A percentile compares a stretch with the other conserved stretches of the same genome.
Evolutionary conservation across 2,329 filamentous ascomycete species (phyloP).

Genomic region (Verticillium zaregamsianum): DNA sequence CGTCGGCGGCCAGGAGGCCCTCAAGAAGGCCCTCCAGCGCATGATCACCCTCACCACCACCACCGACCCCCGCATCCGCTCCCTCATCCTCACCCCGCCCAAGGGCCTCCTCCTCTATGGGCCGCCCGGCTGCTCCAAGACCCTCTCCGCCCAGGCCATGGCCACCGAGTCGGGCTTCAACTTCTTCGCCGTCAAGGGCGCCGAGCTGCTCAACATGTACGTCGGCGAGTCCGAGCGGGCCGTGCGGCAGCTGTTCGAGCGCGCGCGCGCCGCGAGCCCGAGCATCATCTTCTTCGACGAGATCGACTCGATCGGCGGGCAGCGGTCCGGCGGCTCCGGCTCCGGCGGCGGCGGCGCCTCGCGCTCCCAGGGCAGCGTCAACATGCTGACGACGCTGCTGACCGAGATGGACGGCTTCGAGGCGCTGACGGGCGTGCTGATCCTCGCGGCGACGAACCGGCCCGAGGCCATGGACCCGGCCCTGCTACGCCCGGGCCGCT

Average conservation of each 20-base stretch:
- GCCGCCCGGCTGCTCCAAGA: slow-evolving; percentile 92
- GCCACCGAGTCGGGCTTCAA: slow-evolving; percentile 89
- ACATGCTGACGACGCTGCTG: slow-evolving; percentile 83
- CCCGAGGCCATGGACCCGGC: slow-evolving; percentile 84
- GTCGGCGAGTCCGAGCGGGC: slow-evolving; percentile 90
- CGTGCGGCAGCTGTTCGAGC: slow-evolving; percentile 78
- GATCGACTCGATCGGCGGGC: slow-evolving; percentile 77
- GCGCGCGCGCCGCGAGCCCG: slow-evolving; percentile 79
- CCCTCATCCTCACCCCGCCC: slow-evolving; percentile 51
- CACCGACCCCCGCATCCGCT: slow-evolving; percentile 24
- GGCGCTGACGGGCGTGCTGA: slow-evolving; percentile 73
- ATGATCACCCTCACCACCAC: slow-evolving; percentile 39
- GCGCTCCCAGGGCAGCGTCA: slow-evolving; percentile 52
- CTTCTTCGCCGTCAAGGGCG: slow-evolving; percentile 91
- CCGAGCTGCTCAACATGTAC: slow-evolving; percentile 93
- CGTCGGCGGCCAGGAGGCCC: slow-evolving; percentile 76
- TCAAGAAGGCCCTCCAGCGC: slow-evolving; percentile 59
- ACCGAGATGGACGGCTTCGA: slow-evolving; percentile 98
- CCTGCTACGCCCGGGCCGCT: slow-evolving; percentile 77
- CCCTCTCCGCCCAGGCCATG: slow-evolving; percentile 83
- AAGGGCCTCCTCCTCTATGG: slow-evolving; percentile 89
- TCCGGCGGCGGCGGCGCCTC: slow-evolving; percentile 26
- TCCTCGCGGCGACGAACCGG: slow-evolving; percentile 88
- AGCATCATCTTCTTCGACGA: slow-evolving; percentile 96
- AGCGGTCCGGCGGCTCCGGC: slow-evolving; percentile 41